Evolutionary conservation across 2,329 filamentous ascomycete genomes (phyloP).

Genomic region (Pseudogymnoascus sp.): DNA sequence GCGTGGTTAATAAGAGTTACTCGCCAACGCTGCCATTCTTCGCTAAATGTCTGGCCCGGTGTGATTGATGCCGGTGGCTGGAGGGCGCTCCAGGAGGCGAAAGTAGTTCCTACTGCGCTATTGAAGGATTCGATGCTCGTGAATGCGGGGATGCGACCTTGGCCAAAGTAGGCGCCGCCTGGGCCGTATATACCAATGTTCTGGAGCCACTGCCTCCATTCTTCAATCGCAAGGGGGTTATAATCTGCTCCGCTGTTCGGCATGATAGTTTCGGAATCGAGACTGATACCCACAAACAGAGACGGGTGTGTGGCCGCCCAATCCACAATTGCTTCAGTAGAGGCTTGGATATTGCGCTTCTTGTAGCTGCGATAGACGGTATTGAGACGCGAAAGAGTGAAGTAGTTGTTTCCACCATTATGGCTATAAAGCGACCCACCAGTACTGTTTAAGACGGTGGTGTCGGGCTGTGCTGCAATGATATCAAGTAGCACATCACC

Average conservation of each 20-base stretch:
- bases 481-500: conserved; percentile 16
- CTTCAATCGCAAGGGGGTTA: conserved; percentile 14
- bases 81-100: conserved; percentile 14
- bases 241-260: conserved; percentile 13
- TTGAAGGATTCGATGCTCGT: conserved; percentile 15
- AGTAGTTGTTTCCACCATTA: conserved; percentile 16
- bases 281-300: conserved; percentile 16
- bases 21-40: conserved; percentile 18
- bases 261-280: conserved; percentile 16
- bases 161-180: conserved; percentile 14
- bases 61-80: conserved; percentile 13
- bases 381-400: conserved; percentile 13
- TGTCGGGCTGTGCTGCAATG: conserved; percentile 15
- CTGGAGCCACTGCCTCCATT: conserved; percentile 18
- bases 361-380: conserved; percentile 14
- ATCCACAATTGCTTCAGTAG: conserved; percentile 10
- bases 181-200: conserved; percentile 17
- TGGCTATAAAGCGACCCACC: conserved; percentile 8
- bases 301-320: conserved; percentile 12
- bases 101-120: conserved; percentile 10
- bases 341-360: conserved; percentile 16
- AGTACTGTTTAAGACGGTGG: conserved; percentile 12
- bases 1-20: conserved; percentile 15
- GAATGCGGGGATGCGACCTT: conserved; percentile 14
- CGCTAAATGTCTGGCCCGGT: conserved; percentile 13